Conservation (phyloP, 345 rosid genomes). For the Turritis glabra region DNA sequence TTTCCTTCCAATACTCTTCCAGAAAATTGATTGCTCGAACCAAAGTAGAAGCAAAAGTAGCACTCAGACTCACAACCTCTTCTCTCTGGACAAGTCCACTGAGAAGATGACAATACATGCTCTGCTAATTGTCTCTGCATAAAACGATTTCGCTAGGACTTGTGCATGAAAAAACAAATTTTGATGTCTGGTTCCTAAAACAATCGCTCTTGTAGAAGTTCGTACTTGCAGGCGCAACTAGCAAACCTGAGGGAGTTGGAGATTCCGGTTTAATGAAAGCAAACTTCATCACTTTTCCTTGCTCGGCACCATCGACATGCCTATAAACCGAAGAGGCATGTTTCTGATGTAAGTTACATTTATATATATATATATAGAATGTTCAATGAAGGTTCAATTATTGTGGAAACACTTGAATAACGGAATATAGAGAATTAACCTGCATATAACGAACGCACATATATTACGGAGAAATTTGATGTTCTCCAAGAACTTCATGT, state of each 20-base stretch:
- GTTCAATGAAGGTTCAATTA: too few species aligned
- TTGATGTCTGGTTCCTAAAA: background rate
- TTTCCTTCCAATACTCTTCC: background rate
- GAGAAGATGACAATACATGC: background rate
- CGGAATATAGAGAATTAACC: too few species aligned
- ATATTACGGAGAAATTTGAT: background rate
- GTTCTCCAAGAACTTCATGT: background rate
- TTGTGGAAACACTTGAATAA: too few species aligned
- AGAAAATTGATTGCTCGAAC: background rate
- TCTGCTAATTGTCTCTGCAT: background rate
- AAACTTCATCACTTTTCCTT: background rate
- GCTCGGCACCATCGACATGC: background rate
- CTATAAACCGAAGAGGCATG: background rate
- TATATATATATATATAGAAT: too few species aligned
- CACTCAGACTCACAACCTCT: background rate
- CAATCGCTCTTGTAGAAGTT: background rate
- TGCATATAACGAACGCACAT: background rate
- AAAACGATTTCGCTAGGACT: background rate
- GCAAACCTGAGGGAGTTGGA: background rate
- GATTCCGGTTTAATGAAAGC: background rate
- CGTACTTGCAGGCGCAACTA: background rate
- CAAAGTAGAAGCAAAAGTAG: background rate
- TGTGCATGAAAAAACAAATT: background rate
- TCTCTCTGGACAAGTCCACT: conserved; percentile 1
- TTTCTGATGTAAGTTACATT: background rate